Base-by-base conservation (phyloP, 148 eudicot genomes). In the Cornus florida region DNA sequence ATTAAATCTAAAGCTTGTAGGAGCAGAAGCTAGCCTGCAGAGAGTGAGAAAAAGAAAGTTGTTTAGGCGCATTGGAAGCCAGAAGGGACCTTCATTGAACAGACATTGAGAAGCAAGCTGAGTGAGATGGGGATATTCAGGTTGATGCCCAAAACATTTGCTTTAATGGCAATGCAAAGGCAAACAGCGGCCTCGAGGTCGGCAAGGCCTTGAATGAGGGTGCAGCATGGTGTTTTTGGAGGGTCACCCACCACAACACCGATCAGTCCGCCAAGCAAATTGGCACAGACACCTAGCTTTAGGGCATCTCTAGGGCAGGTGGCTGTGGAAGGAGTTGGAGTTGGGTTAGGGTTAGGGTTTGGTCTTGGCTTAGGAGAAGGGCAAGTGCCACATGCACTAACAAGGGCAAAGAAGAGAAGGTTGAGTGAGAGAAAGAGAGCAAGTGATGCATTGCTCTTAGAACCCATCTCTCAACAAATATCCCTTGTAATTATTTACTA, bases 101-200 rank as follows among this genome's bases (percentile, higher is more conserved):
- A 92, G 33, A 67, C 81, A 69, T 92, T 92, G 50, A 91, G 87
- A 20, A 92, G 87, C 84, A 90, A 83, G 82, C 83, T 86, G 43
- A 92, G 81, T 1, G 86, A 70, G 38, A 93, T 22, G 10, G 93
- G 94, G 7, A 93, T 14, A 69, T 93, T 77, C 20, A 93, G 92
- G 65, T 88, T 82, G 31, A 90, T 83, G 7, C 89, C 88, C 73
- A 91, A 75, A 10, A 91, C 73, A 10, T 88, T 84, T 2, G 90
- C 90, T 67, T 78, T 82, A 39, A 93, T 83, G 16, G 85, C 90
- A 19, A 93, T 93, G 84, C 97, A 93, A 68, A 93, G 91, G 80
- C 97, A 93, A 0, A 88, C 77, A 3, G 92, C 97, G 0, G 92
- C 97, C 32, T 92, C 97, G n/a, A 92, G 87, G 32, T 86, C 92